Evolutionary conservation across 345 rosid species (phyloP).

Genomic region (Pelargonium nanum): DNA sequence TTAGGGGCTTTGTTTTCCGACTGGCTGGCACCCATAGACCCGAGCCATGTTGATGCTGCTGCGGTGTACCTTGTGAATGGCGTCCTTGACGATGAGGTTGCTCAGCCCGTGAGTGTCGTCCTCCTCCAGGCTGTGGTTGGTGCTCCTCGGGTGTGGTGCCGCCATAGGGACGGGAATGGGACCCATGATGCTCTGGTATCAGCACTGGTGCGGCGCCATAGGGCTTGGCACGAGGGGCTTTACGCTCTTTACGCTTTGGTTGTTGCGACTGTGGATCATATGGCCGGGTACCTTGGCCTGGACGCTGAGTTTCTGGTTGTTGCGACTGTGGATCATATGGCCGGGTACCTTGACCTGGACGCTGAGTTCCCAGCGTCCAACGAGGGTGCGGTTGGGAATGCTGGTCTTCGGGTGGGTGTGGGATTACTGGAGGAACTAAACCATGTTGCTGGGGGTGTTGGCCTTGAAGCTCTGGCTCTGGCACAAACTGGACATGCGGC

Average conservation of each 20-base stretch:
- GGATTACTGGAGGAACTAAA: not conserved
- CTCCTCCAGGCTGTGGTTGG: too few relatives aligned
- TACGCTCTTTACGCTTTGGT: too few relatives aligned
- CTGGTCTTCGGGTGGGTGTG: not conserved
- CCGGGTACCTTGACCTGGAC: not conserved
- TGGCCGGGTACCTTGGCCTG: too few relatives aligned
- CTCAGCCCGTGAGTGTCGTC: too few relatives aligned
- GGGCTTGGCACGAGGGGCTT: too few relatives aligned
- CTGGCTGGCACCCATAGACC: conserved; percentile 17
- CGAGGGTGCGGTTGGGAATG: not conserved
- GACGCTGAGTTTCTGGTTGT: too few relatives aligned
- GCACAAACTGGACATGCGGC: not conserved
- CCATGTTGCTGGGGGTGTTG: not conserved
- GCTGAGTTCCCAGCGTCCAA: not conserved
- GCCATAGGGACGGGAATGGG: too few relatives aligned
- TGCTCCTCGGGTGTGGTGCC: too few relatives aligned
- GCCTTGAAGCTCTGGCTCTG: not conserved
- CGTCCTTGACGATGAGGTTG: not conserved
- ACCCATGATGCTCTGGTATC: not conserved
- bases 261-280: not conserved
- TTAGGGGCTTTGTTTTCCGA: conserved; percentile 23
- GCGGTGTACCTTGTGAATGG: not conserved
- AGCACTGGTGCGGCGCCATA: not conserved
- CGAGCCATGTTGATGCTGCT: not conserved
- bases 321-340: too few relatives aligned